Conservation (phyloP, 805 yeast species). For the Lipomyces sp. region DNA sequence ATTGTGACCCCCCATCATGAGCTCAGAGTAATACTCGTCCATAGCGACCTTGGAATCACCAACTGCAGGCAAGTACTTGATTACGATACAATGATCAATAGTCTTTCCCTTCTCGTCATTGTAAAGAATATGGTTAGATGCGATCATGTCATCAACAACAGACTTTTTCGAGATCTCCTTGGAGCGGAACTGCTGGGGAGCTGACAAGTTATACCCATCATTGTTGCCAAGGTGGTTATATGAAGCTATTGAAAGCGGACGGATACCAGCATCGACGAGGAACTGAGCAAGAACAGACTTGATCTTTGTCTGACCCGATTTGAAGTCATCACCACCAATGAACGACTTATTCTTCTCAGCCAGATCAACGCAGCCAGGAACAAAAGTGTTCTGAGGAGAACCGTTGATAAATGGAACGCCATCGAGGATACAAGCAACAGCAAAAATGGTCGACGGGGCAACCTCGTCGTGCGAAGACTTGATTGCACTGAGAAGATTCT, state of each 20-base stretch:
- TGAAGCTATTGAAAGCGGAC: slow-evolving; percentile 91
- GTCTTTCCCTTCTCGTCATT: slow-evolving; percentile 75
- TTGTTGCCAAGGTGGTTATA: slow-evolving; percentile 96
- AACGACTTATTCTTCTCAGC: slow-evolving; percentile 76
- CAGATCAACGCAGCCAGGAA: slow-evolving; percentile 89
- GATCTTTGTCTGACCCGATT: slow-evolving; percentile 93
- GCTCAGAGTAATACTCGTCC: slow-evolving; percentile 97
- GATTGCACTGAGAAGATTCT: slow-evolving; percentile 72
- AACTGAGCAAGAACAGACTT: slow-evolving; percentile 97
- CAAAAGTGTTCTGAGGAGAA: slow-evolving; percentile 96
- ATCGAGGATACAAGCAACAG: slow-evolving; percentile 90
- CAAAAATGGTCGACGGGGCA: slow-evolving; percentile 92
- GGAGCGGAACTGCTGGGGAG: slow-evolving; percentile 92
- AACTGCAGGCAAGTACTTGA: slow-evolving; percentile 91
- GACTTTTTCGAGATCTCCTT: slow-evolving; percentile 93
- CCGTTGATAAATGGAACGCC: slow-evolving; percentile 91
- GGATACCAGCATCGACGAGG: slow-evolving; percentile 95
- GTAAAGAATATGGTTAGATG: slow-evolving; percentile 81
- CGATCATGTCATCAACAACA: slow-evolving; percentile 93
- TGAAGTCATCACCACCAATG: slow-evolving; percentile 97
- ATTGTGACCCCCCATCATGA: slow-evolving; percentile 97
- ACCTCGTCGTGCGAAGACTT: slow-evolving; percentile 81
- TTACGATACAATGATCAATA: slow-evolving; percentile 93
- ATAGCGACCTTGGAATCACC: slow-evolving; percentile 97
- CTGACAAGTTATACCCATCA: slow-evolving; percentile 89